A percentile compares a stretch with the other conserved stretches of the same genome.
Conservation (phyloP, 352 stramenopile species). For the Phytopythium aichiense region DNA sequence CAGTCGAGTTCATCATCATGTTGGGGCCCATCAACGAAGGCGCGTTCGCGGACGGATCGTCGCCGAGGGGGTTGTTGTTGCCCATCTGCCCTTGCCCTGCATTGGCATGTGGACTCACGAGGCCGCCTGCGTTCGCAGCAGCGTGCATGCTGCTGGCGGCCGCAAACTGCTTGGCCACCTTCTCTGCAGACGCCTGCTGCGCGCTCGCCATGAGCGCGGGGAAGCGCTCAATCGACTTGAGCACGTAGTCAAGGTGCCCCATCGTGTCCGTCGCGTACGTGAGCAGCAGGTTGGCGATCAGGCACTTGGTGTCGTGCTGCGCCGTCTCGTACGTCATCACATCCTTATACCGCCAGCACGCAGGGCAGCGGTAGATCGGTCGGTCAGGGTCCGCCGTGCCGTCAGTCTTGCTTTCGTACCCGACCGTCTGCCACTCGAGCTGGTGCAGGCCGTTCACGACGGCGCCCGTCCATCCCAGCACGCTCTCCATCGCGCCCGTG, state of each 20-base stretch:
- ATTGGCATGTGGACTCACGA: slow-evolving; percentile 43
- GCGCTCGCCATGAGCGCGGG: slow-evolving; percentile 55
- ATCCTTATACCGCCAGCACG: slow-evolving; percentile 83
- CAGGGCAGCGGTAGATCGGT: slow-evolving; percentile 77
- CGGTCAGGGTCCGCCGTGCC: slow-evolving; percentile 64
- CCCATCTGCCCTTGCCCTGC: slow-evolving; percentile 14
- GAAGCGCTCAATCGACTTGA: slow-evolving; percentile 75
- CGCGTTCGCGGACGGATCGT: slow-evolving; percentile 29
- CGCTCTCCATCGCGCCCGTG: slow-evolving; percentile 66
- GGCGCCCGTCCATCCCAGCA: slow-evolving; percentile 64
- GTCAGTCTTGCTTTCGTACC: slow-evolving; percentile 74
- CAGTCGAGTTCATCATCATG: slow-evolving; percentile 66
- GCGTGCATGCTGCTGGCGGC: slow-evolving; percentile 12
- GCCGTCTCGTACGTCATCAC: slow-evolving; percentile 82
- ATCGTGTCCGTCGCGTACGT: slow-evolving; percentile 80
- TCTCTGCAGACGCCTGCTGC: slow-evolving; percentile 34
- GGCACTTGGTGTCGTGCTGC: slow-evolving; percentile 79
- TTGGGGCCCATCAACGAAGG: slow-evolving; percentile 44
- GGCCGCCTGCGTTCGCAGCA: slow-evolving; percentile 9
- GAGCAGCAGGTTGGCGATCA: slow-evolving; percentile 79
- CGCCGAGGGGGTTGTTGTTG: slow-evolving; percentile 19
- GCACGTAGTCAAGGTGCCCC: slow-evolving; percentile 66
- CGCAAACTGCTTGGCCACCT: slow-evolving; percentile 35
- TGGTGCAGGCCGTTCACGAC: slow-evolving; percentile 77
- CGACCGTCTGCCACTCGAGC: slow-evolving; percentile 77